Percentiles rank a stretch among this genome's conserved stretches.
Evolutionary conservation across 2,329 filamentous ascomycete species (phyloP).

Genomic region (Alternaria ventricosa): DNA sequence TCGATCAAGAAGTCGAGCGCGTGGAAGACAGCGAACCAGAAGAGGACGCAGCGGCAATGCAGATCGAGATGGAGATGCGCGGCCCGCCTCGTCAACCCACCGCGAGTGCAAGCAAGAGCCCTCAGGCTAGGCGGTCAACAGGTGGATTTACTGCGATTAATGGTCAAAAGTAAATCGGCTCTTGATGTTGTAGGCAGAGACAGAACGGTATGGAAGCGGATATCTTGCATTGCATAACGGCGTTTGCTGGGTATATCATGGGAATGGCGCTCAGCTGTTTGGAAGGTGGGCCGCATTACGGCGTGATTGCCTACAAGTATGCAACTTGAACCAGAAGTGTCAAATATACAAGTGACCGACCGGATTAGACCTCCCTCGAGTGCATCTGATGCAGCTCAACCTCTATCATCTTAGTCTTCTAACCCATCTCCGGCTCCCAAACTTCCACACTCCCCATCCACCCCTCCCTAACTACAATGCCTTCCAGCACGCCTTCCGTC

Average conservation of each 20-base stretch:
- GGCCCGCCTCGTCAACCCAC: constrained; percentile 25
- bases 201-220: not conserved
- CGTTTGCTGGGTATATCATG: constrained; percentile 7
- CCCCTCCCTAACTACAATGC: constrained; percentile 29
- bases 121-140: constrained; percentile 22
- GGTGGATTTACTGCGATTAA: constrained; percentile 45
- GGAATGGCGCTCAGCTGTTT: not conserved
- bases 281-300: not conserved
- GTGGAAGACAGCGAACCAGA: constrained; percentile 34
- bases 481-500: constrained; percentile 53
- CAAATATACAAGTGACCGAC: not conserved
- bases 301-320: not conserved
- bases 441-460: constrained; percentile 33
- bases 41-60: constrained; percentile 44
- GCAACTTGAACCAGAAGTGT: not conserved
- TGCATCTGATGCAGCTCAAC: too few species aligned
- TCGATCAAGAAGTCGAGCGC: constrained; percentile 13
- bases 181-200: not conserved
- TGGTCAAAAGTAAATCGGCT: constrained; percentile 19
- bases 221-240: constrained; percentile 15
- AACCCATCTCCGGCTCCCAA: constrained; percentile 25
- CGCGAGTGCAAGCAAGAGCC: constrained; percentile 9
- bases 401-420: too few species aligned
- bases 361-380: not conserved
- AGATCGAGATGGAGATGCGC: constrained; percentile 51